These are phyloP conservation scores for Auriscalpium vulgare DNA, from an alignment of 768 basidiomycete genomes.

Conservation along the genomic window DNA sequence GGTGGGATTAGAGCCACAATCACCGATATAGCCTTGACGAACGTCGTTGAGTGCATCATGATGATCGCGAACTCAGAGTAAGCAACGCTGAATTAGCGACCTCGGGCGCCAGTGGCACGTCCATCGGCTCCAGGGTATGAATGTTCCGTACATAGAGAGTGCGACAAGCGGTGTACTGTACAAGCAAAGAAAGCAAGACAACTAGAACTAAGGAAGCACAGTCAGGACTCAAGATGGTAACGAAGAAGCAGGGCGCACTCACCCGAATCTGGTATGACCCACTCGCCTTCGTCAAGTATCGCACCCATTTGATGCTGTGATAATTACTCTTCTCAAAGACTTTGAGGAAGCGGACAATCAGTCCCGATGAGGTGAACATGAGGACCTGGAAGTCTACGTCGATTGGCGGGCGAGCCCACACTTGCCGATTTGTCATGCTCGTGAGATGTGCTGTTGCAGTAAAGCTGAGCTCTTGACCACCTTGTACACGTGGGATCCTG, in stretches of 20 bases:
- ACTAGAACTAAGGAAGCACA: background rate
- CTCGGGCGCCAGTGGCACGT: no score
- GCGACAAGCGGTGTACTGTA: no score
- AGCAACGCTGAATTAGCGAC: no score
- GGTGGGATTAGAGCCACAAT: no score
- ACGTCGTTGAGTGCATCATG: no score
- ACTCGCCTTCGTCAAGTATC: constrained; percentile 90
- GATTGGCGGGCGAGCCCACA: constrained; percentile 97
- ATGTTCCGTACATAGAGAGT: no score
- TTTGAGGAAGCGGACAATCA: constrained; percentile 95
- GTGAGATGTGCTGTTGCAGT: constrained; percentile 78
- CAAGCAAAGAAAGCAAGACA: background rate
- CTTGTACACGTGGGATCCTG: constrained; percentile 89
- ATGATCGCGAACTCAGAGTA: no score
- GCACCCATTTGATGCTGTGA: constrained; percentile 92
- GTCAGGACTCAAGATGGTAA: no score
- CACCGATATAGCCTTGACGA: no score
- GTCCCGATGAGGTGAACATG: constrained; percentile 96
- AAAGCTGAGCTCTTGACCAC: constrained; percentile 84
- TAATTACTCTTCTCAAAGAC: constrained; percentile 97
- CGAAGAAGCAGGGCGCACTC: constrained; percentile 25
- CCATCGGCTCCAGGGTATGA: no score
- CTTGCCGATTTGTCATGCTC: constrained; percentile 84
- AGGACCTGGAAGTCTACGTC: constrained; percentile 98
- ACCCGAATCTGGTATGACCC: constrained; percentile 93